A percentile compares a stretch with the other conserved stretches of the same genome.
Evolutionary conservation across 768 basidiomycete genomes (phyloP).

Genomic region (Mrakia blollopis): DNA sequence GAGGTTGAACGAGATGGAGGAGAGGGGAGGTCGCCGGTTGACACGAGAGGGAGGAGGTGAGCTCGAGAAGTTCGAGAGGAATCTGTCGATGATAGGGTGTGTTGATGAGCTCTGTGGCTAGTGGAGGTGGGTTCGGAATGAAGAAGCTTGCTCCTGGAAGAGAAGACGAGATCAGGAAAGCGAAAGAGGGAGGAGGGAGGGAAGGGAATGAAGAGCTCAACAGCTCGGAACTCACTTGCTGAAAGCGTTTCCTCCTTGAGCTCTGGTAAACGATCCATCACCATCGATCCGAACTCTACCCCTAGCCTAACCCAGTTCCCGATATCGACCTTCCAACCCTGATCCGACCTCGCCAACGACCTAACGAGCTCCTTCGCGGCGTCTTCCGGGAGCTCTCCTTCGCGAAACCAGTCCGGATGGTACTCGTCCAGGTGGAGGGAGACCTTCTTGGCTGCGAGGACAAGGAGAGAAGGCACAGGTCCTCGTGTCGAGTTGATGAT

Average conservation of each 20-base stretch:
- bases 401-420: background rate
- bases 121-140: background rate
- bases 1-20: background rate
- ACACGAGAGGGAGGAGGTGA: background rate
- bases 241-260: background rate
- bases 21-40: background rate
- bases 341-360: background rate
- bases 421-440: background rate
- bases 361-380: background rate
- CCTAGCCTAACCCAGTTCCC: constrained; percentile 10
- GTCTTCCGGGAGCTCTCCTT: background rate
- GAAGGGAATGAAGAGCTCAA: background rate
- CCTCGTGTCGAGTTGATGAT: background rate
- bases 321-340: background rate
- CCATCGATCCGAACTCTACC: background rate
- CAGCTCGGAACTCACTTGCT: background rate
- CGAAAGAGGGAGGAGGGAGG: background rate
- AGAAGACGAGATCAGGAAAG: background rate
- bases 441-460: background rate
- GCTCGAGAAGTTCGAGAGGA: background rate
- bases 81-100: background rate
- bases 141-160: background rate
- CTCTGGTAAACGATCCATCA: constrained; percentile 2
- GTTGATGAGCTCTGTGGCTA: background rate
- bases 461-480: background rate